Evolutionary conservation across 257 asterid genomes (phyloP), one percentile per base, ranked within the genome.

Genomic region (Capsicum rhomboideum): DNA sequence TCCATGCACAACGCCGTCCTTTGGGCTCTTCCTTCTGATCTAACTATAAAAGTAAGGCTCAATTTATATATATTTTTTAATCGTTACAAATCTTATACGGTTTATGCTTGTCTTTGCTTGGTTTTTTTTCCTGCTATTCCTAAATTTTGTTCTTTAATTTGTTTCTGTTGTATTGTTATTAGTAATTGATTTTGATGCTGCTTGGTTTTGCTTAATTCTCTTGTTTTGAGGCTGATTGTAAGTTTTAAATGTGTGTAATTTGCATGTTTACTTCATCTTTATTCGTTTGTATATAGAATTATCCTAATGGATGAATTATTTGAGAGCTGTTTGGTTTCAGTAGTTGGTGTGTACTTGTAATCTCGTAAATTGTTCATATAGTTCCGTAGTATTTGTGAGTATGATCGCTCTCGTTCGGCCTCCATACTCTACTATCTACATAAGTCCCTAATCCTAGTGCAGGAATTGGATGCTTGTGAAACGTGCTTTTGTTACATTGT

Each of bases 11-110:
- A 95, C 91, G 92, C 90, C 17, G 80, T 82, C 87, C 92, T 85
- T 87, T 95, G 98, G 98, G 86, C 91, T 18, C 90, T 95, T 53
- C 92, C 97, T 18, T 79, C 91, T 67, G 97, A 95, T 90, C 94
- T 95, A 88, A 94, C 99, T 34, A 87, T 94, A 80, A 92, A 93
- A 87, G 99, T 93, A 2, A 67, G 21, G 54, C 44, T 37, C 17
- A 17, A 8, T 11, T 37, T 10, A 34, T 50, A 21, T 50, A 17
- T 53, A 26, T 71, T 3, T n/a, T 3, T n/a, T 6, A 26, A 9
- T 37, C 5, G 74, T 31, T 59, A 21, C 31, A 59, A 58, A 2
- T 21, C 26, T 23, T 4, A 59, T 8, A 59, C 12, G 7, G 26
- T 14, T 59, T 2, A 8, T n/a, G 67, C 31, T 59, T 21, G 56